Evolutionary conservation across 2,329 filamentous ascomycete genomes (phyloP).

Genomic region (Colletotrichum musae): DNA sequence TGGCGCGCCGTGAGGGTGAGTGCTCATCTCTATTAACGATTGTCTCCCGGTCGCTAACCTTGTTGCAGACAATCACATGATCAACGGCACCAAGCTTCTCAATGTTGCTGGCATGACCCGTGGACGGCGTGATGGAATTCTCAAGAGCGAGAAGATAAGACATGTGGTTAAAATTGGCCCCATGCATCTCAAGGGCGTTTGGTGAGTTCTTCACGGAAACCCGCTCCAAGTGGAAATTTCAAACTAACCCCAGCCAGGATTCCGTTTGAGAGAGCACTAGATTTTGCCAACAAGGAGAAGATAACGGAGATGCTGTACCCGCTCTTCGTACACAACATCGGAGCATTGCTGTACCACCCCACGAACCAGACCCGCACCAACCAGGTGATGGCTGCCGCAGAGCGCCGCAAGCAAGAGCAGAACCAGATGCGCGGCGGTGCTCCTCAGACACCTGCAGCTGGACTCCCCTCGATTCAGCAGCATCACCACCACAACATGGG

Average conservation of each 20-base stretch:
- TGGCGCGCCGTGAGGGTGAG: constrained; percentile 91
- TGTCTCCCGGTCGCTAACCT: constrained; percentile 10
- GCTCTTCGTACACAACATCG: constrained; percentile 97
- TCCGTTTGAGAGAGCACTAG: constrained; percentile 95
- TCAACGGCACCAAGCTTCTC: constrained; percentile 96
- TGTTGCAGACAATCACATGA: constrained; percentile 94
- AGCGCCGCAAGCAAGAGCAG: constrained; percentile 81
- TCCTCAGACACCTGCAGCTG: constrained; percentile 63
- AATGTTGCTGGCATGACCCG: constrained; percentile 99
- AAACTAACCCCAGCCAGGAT: constrained; percentile 76
- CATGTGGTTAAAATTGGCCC: constrained; percentile 99
- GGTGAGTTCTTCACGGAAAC: constrained; percentile 70
- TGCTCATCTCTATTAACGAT: background rate
- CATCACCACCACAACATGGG: constrained; percentile 69
- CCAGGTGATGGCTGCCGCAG: constrained; percentile 88
- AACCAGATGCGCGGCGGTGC: constrained; percentile 73
- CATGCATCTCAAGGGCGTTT: constrained; percentile 98
- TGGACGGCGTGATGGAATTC: constrained; percentile 92
- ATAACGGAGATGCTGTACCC: constrained; percentile 97
- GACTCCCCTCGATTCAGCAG: constrained; percentile 77
- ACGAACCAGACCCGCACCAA: constrained; percentile 87
- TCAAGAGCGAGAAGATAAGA: constrained; percentile 97
- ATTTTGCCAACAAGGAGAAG: constrained; percentile 99
- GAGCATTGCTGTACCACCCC: constrained; percentile 92
- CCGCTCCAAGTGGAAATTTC: background rate